Base-by-base conservation (phyloP, 2,329 filamentous ascomycete genomes). In the Claviceps paspali region DNA sequence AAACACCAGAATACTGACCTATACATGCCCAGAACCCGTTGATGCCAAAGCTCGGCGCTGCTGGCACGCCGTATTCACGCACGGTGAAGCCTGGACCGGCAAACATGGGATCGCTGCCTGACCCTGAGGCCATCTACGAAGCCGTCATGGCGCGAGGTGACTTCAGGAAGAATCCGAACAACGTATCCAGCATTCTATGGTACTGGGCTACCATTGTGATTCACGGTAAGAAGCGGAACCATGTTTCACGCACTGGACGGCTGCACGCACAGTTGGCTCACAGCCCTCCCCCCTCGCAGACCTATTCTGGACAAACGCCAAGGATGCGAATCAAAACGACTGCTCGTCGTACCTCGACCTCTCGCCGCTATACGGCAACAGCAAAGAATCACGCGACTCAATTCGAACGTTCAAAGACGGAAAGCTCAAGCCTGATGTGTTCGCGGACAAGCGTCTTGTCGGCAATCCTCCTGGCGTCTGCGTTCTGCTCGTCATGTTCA, bases 401-500 rank as follows among this genome's bases (percentile, higher is more conserved):
- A 73, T 85, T 55, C 65, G 79, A 34, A 82, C 77, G 0, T 82
- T 82, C 56, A 66, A 76, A 49, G 70, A 79, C 43, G 82, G 82
- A 27, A 73, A 68, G 52, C 61, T 87, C 46, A 85, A 87, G 61
- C 67, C 77, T 0, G 82, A 88, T 47, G 63, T 65, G 6, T 87
- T 81, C 45, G 73, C 78, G 3, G 79, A 85, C 49, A 76, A 76
- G 55, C 68, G 82, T 38, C 61, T 86, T 2, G 57, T 79, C 18
- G 78, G 73, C 8, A 78, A 82, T 49, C 82, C 82, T 0, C 78
- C 82, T 0, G 79, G 80, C 10, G 79, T 82, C 4, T 70, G 74
- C 39, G 76, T 82, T 4, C 49, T 87, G 3, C 59, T 87, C 21
- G 68, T 87, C 55, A 84, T 86, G 80, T 79, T 85, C 59, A 80